A percentile compares a stretch with the other conserved stretches of the same genome.
Conservation (phyloP, 2,329 filamentous ascomycete species). For the Xylariaceae sp. region DNA sequence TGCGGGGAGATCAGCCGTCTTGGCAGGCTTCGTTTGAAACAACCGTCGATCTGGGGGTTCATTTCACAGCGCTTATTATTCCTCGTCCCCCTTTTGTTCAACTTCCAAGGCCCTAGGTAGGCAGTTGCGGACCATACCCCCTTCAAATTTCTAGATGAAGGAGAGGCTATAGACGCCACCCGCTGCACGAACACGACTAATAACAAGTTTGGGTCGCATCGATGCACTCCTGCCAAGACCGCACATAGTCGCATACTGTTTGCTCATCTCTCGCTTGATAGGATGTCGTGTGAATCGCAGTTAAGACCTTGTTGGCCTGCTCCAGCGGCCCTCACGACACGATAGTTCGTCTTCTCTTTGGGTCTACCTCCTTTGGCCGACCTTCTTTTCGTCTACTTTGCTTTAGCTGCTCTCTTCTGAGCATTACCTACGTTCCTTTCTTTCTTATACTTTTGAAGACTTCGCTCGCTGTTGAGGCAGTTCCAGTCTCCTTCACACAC, state of each 20-base stretch:
- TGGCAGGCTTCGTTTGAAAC: conserved; percentile 24
- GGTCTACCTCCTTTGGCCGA: neutral
- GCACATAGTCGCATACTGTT: conserved; percentile 1
- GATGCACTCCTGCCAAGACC: conserved; percentile 18
- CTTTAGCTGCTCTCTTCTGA: conserved; percentile 5
- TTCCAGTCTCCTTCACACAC: neutral
- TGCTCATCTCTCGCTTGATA: conserved; percentile 6
- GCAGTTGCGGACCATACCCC: too few relatives aligned
- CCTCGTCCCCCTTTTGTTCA: too few relatives aligned
- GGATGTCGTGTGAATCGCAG: conserved; percentile 4
- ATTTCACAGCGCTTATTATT: conserved; percentile 18
- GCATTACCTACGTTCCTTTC: conserved; percentile 21
- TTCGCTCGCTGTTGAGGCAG: neutral
- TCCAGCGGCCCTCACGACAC: conserved; percentile 1
- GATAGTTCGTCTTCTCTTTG: neutral
- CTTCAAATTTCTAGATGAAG: conserved; percentile 18
- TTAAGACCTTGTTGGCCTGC: conserved; percentile 3
- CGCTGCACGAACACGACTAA: neutral
- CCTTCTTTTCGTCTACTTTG: conserved; percentile 3
- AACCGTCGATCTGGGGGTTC: neutral
- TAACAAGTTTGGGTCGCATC: neutral
- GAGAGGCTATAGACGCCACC: conserved; percentile 11
- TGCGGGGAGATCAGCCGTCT: conserved; percentile 12
- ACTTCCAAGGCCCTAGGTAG: too few relatives aligned
- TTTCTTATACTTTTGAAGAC: conserved; percentile 6